Percentiles rank a stretch among this genome's conserved stretches.
phyloP scores from a whole-genome alignment of 2,329 filamentous ascomycete species.

The Penicillium sp. region DNA sequence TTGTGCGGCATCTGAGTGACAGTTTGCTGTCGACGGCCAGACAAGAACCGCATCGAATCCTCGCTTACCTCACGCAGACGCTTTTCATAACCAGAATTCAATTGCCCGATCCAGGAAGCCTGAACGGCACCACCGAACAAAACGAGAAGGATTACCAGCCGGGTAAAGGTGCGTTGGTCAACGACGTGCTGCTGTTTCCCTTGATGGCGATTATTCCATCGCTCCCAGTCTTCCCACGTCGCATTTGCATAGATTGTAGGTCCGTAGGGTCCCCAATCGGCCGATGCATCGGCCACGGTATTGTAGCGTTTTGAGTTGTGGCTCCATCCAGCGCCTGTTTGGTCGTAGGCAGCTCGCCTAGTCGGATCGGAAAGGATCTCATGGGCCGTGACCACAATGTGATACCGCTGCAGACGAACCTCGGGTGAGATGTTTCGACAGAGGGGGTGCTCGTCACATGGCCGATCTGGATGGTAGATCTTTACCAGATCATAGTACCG shows the following conservation, averaged over 20 bases:
- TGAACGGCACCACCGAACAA: conserved; percentile 73
- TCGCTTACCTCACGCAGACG: conserved; percentile 69
- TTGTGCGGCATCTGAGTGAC: conserved; percentile 51
- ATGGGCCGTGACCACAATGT: conserved; percentile 84
- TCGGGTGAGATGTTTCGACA: conserved; percentile 58
- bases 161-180: conserved; percentile 77
- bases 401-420: conserved; percentile 82
- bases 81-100: conserved; percentile 66
- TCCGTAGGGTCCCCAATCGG: conserved; percentile 68
- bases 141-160: conserved; percentile 70
- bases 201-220: conserved; percentile 66
- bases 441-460: conserved; percentile 47
- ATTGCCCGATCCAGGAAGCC: conserved; percentile 67
- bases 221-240: conserved; percentile 98
- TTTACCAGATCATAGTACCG: conserved; percentile 92
- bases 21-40: conserved; percentile 56
- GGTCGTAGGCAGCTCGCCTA: conserved; percentile 81
- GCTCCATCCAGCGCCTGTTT: conserved; percentile 79
- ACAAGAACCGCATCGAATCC: conserved; percentile 61
- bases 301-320: conserved; percentile 46
- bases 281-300: conserved; percentile 66
- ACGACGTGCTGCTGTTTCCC: conserved; percentile 58
- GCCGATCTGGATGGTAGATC: conserved; percentile 87
- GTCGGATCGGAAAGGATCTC: conserved; percentile 80
- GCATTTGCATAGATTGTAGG: conserved; percentile 69